Base-by-base conservation (phyloP, 768 basidiomycete species). In the Termitomyces sp. region DNA sequence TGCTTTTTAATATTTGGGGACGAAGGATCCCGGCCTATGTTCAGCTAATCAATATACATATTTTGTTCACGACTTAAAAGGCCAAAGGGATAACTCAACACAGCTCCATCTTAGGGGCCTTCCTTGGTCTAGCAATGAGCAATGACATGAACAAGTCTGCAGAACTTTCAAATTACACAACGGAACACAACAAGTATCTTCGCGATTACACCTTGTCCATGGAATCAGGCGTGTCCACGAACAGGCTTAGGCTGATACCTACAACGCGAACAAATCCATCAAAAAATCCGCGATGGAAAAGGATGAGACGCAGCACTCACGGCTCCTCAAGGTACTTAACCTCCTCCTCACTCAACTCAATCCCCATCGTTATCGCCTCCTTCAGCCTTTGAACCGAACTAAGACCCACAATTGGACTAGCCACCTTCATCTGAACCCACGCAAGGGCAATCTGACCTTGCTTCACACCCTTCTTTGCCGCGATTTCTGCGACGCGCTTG, bases 381-480 rank as follows among this genome's bases (percentile, higher is more conserved):
- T 61, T 44, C 3, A 72, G 50, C 12, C 66, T 54, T 46, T 62
- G 42, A 0, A 66, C 60, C 3, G 65, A 67, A 20, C 47, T 64
- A 3, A 68, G 47, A 12, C 70, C 69, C 3, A 72, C 59, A 33
- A 73, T 72, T 5, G 67, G 76, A 12, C 74, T 74, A 32, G 72
- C 65, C 13, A 72, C 67, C 51, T 78, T 77, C 3, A 57, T 57
- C 22, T 67, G 52, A 1, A 67, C 61, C 81, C 81, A 82, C 18
- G 78, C 78, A 7, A 80, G 53, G 2, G 80, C 75, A 42, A 81
- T 67, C 58, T 81, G 78, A 1, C 75, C 71, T 80, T 81, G 82
- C 24, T 68, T 69, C 39, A 71, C 62, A 1, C 72, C 75, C 37
- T 71, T 70, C 66, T 75, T 75, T 60, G 68, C 70, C 7, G 81